Base-by-base conservation (phyloP, 208 protist species). In the Trypanosoma melophagium region DNA sequence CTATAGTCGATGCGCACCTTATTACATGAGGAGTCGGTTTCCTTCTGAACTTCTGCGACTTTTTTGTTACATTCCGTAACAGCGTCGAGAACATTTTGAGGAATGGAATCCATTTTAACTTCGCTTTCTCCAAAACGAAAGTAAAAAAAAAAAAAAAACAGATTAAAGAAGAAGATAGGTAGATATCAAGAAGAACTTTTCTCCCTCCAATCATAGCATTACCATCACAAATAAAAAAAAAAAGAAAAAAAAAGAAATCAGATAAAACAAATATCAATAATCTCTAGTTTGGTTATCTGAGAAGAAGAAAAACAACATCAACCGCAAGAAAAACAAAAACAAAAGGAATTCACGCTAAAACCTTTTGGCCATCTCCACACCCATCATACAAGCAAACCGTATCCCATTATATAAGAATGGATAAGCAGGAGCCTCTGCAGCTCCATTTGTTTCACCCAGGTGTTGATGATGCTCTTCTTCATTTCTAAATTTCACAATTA, bases 401-500 rank as follows among this genome's bases (percentile, higher is more conserved):
- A 95, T 93, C 16, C 79, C 82, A 53, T 95, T 93, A 67, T 93
- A 95, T 0, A 95, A 74, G 14, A 95, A 60, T 19, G 87, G 86
- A 58, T 91, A 93, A 0, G 69, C 76, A 22, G 85, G 83, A 22
- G 87, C 86, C 7, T 92, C 59, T 10, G 66, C 80, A 45, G 86
- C 87, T 12, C 90, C 90, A 73, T 93, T 91, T 42, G 81, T 61
- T 51, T 92, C 86, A 3, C 90, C 90, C 45, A 95, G 74, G 22
- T 93, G 83, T 31, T 93, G 90, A 53, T 95, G 90, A 56, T 92
- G 87, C 60, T 88, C 81, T 62, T 95, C 90, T 53, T 95, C 90
- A 67, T 95, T 85, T 47, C 90, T 77, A 52, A 95, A 90, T 54
- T 86, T 87, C 10, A 77, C 81, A 47, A 95, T 79, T 50, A 84